These are phyloP conservation scores for Oryza nivara DNA, from an alignment of 176 grass and related monocot species.

Conservation along the genomic window DNA sequence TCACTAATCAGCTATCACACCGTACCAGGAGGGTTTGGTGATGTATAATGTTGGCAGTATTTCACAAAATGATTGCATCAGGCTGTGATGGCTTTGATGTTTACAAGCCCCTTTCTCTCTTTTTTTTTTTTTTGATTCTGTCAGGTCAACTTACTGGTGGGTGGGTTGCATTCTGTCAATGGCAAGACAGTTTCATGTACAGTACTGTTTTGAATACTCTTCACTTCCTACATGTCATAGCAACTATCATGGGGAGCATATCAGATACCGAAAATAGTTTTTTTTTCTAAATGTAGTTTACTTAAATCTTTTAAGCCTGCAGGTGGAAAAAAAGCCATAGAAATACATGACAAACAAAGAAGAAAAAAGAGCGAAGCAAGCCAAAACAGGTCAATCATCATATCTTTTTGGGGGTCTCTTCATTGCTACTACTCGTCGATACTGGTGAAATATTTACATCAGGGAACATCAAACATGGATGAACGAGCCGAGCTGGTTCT, in stretches of 20 bases:
- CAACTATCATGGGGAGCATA: conserved; percentile 5
- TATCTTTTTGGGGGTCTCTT: conserved; percentile 5
- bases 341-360: neutral
- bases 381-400: neutral
- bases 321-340: neutral
- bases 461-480: conserved; percentile 19
- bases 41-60: neutral
- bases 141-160: conserved; percentile 14
- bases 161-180: neutral
- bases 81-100: neutral
- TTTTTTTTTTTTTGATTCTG: neutral
- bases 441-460: neutral
- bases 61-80: conserved; percentile 13
- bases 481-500: conserved; percentile 17
- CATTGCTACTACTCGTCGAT: neutral
- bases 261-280: neutral
- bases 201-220: neutral
- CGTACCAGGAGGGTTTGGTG: neutral
- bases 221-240: neutral
- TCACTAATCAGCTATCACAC: conserved; percentile 9
- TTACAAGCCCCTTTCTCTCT: neutral
- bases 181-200: neutral
- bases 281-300: neutral
- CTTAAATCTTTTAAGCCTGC: neutral
- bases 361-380: neutral